These are phyloP conservation scores for Citrullus amarus DNA, from an alignment of 306 rosid genomes.

Conservation along the genomic window DNA sequence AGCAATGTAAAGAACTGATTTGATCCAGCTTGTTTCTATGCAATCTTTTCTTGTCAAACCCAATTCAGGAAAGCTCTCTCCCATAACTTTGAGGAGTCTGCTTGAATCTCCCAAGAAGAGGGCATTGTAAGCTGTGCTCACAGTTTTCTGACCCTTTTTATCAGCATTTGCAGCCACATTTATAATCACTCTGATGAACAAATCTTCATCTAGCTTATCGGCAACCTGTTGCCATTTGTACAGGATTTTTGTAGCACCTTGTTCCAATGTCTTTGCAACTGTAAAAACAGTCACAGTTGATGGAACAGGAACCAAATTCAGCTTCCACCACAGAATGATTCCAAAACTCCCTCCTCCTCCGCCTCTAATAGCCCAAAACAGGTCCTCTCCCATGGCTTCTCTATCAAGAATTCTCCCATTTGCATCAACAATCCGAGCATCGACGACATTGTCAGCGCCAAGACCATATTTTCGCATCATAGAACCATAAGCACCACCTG, in stretches of 20 bases:
- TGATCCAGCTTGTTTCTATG: conserved; percentile 61
- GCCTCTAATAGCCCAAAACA: conserved; percentile 90
- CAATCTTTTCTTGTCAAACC: conserved; percentile 43
- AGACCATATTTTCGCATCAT: conserved; percentile 84
- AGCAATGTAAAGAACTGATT: conserved; percentile 60
- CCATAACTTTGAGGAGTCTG: conserved; percentile 39
- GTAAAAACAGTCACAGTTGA: conserved; percentile 57
- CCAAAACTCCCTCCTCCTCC: conserved; percentile 89
- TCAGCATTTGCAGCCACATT: conserved; percentile 16
- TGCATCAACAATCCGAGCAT: conserved; percentile 48
- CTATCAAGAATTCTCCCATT: conserved; percentile 45
- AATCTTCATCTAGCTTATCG: conserved; percentile 41
- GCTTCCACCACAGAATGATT: conserved; percentile 72
- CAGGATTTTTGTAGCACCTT: conserved; percentile 41
- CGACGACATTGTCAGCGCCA: conserved; percentile 57
- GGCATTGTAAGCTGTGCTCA: conserved; percentile 50
- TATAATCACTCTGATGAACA: conserved; percentile 47
- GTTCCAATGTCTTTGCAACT: conserved; percentile 37
- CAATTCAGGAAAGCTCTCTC: conserved; percentile 50
- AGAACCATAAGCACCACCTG: conserved; percentile 74
- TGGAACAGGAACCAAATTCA: conserved; percentile 68
- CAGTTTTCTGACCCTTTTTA: conserved; percentile 33
- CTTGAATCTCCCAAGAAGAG: conserved; percentile 45
- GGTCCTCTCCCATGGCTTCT: conserved; percentile 65
- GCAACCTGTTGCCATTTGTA: conserved; percentile 66